A percentile compares a stretch with the other conserved stretches of the same genome.
Evolutionary conservation across 768 basidiomycete genomes (phyloP).

Genomic region (Rubroboletus satanas): DNA sequence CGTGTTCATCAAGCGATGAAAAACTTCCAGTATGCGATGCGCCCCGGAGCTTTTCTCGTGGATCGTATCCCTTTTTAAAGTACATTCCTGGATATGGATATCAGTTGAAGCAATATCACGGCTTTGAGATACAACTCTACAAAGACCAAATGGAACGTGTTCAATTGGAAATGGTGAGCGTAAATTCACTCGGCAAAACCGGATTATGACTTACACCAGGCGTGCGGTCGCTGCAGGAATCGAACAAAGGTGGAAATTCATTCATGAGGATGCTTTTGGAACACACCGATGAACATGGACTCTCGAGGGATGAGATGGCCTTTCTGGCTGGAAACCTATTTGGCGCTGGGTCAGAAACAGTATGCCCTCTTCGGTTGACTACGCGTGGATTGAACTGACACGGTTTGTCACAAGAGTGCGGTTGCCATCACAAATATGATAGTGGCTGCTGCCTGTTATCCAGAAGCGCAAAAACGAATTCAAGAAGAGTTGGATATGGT

Average conservation of each 20-base stretch:
- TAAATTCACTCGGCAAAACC: background rate
- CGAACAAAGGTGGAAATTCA: constrained; percentile 15
- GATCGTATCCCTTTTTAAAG: constrained; percentile 32
- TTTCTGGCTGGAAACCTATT: constrained; percentile 59
- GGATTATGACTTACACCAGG: background rate
- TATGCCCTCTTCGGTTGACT: background rate
- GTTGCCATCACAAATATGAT: constrained; percentile 48
- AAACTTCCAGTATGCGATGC: constrained; percentile 25
- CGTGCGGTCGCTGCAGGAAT: constrained; percentile 2
- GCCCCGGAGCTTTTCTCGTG: constrained; percentile 36
- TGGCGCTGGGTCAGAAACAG: constrained; percentile 56
- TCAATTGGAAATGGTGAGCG: constrained; percentile 38
- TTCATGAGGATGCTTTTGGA: constrained; percentile 54
- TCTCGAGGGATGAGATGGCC: constrained; percentile 50
- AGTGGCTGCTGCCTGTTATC: constrained; percentile 53
- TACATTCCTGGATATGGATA: constrained; percentile 57
- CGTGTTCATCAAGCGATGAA: constrained; percentile 13
- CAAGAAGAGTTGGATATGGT: constrained; percentile 53
- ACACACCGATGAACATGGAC: constrained; percentile 40
- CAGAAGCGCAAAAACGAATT: constrained; percentile 45
- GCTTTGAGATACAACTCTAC: constrained; percentile 47
- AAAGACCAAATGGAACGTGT: constrained; percentile 46
- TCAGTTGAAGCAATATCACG: constrained; percentile 48
- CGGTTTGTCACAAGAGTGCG: constrained; percentile 33
- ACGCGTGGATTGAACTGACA: background rate